These are phyloP conservation scores for Pachysandra terminalis DNA, from an alignment of 164 flowering plant species.

Conservation along the genomic window DNA sequence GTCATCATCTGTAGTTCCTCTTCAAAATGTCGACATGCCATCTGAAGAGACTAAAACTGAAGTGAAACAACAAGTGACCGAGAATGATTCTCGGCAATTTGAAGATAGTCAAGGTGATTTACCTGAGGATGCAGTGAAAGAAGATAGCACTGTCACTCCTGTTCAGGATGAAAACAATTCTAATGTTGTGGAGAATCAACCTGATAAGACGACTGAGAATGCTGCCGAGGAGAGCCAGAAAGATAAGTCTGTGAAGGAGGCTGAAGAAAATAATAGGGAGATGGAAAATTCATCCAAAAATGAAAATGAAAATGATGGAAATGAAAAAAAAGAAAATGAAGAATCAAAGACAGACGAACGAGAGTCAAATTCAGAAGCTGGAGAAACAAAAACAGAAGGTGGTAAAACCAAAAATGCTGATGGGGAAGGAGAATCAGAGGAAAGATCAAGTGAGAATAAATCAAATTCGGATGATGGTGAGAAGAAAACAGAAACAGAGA, in stretches of 20 bases:
- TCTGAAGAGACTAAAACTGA: constrained; percentile 13
- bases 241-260: constrained; percentile 21
- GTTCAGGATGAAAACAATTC: constrained; percentile 17
- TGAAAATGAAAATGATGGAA: constrained; percentile 18
- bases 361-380: constrained; percentile 15
- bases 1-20: constrained; percentile 38
- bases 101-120: constrained; percentile 33
- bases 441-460: constrained; percentile 21
- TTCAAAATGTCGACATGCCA: constrained; percentile 16
- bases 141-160: constrained; percentile 11
- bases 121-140: constrained; percentile 24
- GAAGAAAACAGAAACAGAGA: constrained; percentile 20
- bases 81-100: constrained; percentile 27
- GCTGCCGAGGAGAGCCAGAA: constrained; percentile 24
- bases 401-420: constrained; percentile 22
- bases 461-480: constrained; percentile 18
- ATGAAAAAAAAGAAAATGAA: constrained; percentile 19
- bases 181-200: constrained; percentile 2
- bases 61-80: constrained; percentile 12
- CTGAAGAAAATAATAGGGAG: not conserved
- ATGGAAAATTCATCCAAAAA: not conserved
- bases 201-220: constrained; percentile 19
- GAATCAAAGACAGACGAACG: constrained; percentile 19
- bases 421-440: constrained; percentile 15
- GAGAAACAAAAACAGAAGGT: constrained; percentile 22